Evolutionary conservation across 306 rosid genomes (phyloP), one percentile per base, ranked within the genome.

Genomic region (Begonia masoniana): DNA sequence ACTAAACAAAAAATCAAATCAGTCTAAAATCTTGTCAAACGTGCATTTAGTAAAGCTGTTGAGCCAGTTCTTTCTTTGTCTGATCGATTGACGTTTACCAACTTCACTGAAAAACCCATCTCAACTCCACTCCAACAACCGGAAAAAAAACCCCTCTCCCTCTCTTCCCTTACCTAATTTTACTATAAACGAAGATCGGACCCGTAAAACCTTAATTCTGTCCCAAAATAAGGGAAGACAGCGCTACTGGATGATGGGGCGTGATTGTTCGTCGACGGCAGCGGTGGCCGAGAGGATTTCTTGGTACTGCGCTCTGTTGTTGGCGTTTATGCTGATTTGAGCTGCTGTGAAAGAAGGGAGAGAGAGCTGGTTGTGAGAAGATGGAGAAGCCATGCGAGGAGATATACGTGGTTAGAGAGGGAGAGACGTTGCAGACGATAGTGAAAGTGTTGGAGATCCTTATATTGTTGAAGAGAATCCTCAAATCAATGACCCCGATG

Each of bases 391-490:
- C 59, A 1, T 88, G 97, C 55, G 93, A 88, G 57, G 97, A 88
- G 61, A 84, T 84, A 50, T 86, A 86, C 11, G 84, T 78, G 56
- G 96, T 87, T 75, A 75, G 68, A 31, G 94, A 82, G 55, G 96
- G 88, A 59, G 88, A 87, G 58, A 83, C 96, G 0, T 72, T 87
- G 54, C 89, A 87, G 10, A 78, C 82, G 17, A 87, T 87, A 0
- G 81, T 59, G 96, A 87, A 59, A 78, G 75, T 17, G 83, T 94
- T 60, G 84, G 82, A 15, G 94, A 83, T 72, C 86, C 94, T 6
- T 83, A 56, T 47, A 83, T 87, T 57, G 79, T 87, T 45, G 84
- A 87, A 60, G 82, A 83, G 52, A 87, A 87, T 70, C 96, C 94
- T 12, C 94, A 83, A 52, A 83, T 87, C 13, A 77, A 87, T 47